These are phyloP conservation scores for Laetiporus sulphureus DNA, from an alignment of 1,284 basidiomycete species.

Conservation along the genomic window DNA sequence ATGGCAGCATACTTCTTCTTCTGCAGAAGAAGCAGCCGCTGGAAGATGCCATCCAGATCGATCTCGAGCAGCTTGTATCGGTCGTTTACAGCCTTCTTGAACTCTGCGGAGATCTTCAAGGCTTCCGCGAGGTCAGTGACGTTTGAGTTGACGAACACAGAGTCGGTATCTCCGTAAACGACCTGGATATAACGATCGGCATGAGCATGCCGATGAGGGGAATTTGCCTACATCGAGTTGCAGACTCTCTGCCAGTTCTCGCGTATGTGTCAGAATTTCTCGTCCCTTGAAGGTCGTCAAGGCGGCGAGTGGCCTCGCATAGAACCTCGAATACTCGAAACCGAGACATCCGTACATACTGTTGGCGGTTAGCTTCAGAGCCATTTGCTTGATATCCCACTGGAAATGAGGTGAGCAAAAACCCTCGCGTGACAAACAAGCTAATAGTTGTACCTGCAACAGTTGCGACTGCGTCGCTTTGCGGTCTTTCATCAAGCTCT, in stretches of 20 bases:
- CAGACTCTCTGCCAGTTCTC: conserved; percentile 88
- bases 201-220: background rate
- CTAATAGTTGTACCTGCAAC: conserved; percentile 75
- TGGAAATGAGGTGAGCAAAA: conserved; percentile 24
- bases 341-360: conserved; percentile 99
- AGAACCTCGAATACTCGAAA: conserved; percentile 96
- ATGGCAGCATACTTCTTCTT: conserved; percentile 99
- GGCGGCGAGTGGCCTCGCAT: conserved; percentile 93
- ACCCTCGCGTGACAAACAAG: no score
- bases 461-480: conserved; percentile 70
- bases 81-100: conserved; percentile 97
- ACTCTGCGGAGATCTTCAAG: conserved; percentile 84
- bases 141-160: conserved; percentile 97
- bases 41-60: conserved; percentile 92
- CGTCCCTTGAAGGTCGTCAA: conserved; percentile 98
- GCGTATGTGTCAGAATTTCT: conserved; percentile 92
- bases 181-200: conserved; percentile 47
- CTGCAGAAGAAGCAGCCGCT: conserved; percentile 88
- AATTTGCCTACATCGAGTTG: conserved; percentile 70
- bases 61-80: conserved; percentile 95
- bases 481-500: conserved; percentile 93
- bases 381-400: conserved; percentile 97
- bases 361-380: conserved; percentile 97
- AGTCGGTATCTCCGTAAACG: conserved; percentile 98
- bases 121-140: conserved; percentile 86